phyloP scores from a whole-genome alignment of 2,329 filamentous ascomycete genomes.

The Waltergamsia citrina region DNA sequence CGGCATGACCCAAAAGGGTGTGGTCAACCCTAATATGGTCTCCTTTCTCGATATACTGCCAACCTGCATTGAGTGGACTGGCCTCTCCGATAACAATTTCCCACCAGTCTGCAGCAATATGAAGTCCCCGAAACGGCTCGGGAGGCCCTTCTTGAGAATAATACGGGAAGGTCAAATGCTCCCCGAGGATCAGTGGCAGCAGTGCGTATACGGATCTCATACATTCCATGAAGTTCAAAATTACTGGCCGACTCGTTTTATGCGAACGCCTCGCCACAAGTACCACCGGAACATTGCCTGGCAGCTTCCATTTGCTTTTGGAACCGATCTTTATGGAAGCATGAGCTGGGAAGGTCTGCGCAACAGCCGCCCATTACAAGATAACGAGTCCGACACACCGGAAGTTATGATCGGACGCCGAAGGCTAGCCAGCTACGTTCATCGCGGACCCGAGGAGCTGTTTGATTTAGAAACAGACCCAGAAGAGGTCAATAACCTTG shows the following conservation, averaged over 20 bases:
- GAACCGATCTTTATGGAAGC: conserved; percentile 32
- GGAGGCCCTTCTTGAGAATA: conserved; percentile 28
- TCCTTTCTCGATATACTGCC: conserved; percentile 36
- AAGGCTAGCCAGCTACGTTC: conserved; percentile 29
- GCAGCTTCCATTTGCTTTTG: conserved; percentile 38
- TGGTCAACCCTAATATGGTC: conserved; percentile 31
- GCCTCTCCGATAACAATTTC: background rate
- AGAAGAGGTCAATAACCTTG: conserved; percentile 32
- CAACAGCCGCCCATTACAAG: conserved; percentile 12
- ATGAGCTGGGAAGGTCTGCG: conserved; percentile 35
- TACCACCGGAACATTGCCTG: conserved; percentile 41
- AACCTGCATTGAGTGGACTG: conserved; percentile 30
- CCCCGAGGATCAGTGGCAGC: conserved; percentile 13
- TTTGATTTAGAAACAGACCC: conserved; percentile 35
- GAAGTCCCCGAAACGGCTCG: conserved; percentile 11
- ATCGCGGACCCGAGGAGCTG: conserved; percentile 32
- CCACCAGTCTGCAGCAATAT: too few species aligned
- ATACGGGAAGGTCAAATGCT: conserved; percentile 9
- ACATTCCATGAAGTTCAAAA: conserved; percentile 41
- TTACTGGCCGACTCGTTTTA: conserved; percentile 38
- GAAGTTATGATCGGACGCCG: conserved; percentile 25
- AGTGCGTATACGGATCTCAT: conserved; percentile 36
- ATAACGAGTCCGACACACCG: conserved; percentile 4
- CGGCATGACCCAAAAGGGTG: conserved; percentile 7
- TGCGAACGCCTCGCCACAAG: conserved; percentile 32